These are phyloP conservation scores for Hirsutella minnesotensis DNA, from an alignment of 2,329 filamentous ascomycete species.

Conservation along the genomic window DNA sequence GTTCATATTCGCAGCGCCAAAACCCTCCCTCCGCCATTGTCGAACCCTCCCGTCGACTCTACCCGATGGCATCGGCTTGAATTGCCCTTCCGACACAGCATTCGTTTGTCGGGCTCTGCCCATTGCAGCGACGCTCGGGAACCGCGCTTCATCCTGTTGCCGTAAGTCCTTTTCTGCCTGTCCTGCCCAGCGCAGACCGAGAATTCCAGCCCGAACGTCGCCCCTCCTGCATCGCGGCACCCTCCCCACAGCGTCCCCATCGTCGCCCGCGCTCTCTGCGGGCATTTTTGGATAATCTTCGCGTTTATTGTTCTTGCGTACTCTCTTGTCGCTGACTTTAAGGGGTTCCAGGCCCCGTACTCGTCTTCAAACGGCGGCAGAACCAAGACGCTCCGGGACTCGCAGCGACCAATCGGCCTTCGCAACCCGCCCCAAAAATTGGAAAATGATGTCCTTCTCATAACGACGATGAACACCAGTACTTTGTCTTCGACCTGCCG, in stretches of 20 bases:
- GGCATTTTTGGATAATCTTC: background rate
- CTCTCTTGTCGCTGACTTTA: too few species aligned
- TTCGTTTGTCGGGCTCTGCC: background rate
- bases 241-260: background rate
- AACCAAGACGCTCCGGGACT: background rate
- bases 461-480: constrained; percentile 44
- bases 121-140: constrained; percentile 2
- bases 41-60: constrained; percentile 6
- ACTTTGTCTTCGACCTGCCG: constrained; percentile 33
- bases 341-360: background rate
- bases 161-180: constrained; percentile 6
- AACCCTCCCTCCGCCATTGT: constrained; percentile 1
- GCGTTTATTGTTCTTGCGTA: background rate
- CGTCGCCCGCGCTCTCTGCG: background rate
- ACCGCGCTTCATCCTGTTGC: constrained; percentile 4
- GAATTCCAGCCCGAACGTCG: constrained; percentile 4
- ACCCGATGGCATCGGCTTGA: constrained; percentile 10
- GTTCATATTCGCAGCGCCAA: background rate
- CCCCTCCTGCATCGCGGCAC: background rate
- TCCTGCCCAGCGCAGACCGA: constrained; percentile 4
- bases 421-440: background rate
- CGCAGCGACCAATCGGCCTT: background rate
- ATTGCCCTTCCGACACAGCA: constrained; percentile 1
- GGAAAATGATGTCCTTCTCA: constrained; percentile 22
- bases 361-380: background rate